Conservation (phyloP, 352 stramenopile genomes). For the Phytophthora niederhauseri region DNA sequence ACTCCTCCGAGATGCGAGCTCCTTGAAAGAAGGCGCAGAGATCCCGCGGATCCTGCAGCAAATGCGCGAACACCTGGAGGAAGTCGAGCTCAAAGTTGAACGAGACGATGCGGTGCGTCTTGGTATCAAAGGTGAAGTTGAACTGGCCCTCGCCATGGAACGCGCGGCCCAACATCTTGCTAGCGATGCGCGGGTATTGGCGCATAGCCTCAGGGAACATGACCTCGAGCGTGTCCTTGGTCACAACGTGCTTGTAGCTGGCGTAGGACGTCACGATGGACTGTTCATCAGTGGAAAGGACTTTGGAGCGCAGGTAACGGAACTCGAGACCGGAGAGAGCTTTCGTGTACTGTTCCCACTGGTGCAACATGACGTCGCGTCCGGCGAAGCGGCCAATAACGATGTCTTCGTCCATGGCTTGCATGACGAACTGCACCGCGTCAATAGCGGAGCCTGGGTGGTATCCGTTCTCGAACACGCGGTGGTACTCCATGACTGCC, state of each 20-base stretch:
- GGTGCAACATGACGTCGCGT: constrained; percentile 52
- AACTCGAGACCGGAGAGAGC: constrained; percentile 46
- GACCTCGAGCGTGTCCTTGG: constrained; percentile 47
- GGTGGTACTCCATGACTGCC: constrained; percentile 60
- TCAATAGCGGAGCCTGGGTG: constrained; percentile 25
- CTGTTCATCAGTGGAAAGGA: constrained; percentile 17
- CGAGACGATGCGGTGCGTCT: constrained; percentile 43
- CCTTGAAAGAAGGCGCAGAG: constrained; percentile 47
- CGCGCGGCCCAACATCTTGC: constrained; percentile 37
- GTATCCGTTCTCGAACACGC: constrained; percentile 62
- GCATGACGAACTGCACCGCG: constrained; percentile 43
- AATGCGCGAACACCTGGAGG: constrained; percentile 39
- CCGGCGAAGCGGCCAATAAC: constrained; percentile 46
- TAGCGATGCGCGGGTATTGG: constrained; percentile 29
- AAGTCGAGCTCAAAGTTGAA: constrained; percentile 58
- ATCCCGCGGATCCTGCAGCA: constrained; percentile 48
- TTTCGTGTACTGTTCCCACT: constrained; percentile 57
- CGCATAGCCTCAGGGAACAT: constrained; percentile 58
- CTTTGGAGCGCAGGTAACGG: constrained; percentile 35
- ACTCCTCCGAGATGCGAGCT: constrained; percentile 57
- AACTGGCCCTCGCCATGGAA: constrained; percentile 43
- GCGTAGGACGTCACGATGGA: constrained; percentile 49
- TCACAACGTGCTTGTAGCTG: constrained; percentile 49
- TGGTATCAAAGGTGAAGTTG: constrained; percentile 54
- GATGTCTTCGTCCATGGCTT: constrained; percentile 57